A percentile compares a stretch with the other conserved stretches of the same genome.
Evolutionary conservation across 1,139 yeast species (phyloP).

Genomic region (Yamadazyma kanchanaburiensis): DNA sequence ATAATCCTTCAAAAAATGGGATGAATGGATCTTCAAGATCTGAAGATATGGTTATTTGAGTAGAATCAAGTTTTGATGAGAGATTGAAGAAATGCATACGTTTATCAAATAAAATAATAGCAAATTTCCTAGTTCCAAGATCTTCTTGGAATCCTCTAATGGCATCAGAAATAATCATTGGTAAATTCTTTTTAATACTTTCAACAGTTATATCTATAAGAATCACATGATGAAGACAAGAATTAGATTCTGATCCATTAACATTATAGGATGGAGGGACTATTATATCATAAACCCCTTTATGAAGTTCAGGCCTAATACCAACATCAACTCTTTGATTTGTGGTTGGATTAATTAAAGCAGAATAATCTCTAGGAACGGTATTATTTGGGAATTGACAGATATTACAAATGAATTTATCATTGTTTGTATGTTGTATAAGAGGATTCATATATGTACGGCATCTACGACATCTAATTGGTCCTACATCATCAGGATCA

Average conservation of each 20-base stretch:
- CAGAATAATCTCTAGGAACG: conserved; percentile 64
- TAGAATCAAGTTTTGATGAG: conserved; percentile 48
- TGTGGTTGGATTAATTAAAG: conserved; percentile 51
- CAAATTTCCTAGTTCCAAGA: conserved; percentile 38
- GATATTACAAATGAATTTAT: conserved; percentile 76
- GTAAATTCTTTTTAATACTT: conserved; percentile 60
- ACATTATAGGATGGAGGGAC: conserved; percentile 75
- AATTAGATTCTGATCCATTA: conserved; percentile 27
- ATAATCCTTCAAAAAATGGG: conserved; percentile 76
- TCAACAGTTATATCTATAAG: conserved; percentile 71
- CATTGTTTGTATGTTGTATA: conserved; percentile 66
- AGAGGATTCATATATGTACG: conserved; percentile 86
- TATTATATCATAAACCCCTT: conserved; percentile 81
- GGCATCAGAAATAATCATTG: conserved; percentile 69
- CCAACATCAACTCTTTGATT: conserved; percentile 63
- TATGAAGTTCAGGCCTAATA: conserved; percentile 70
- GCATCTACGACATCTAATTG: conserved; percentile 89
- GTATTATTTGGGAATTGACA: conserved; percentile 73
- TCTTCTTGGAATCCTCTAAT: conserved; percentile 47
- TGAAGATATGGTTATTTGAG: conserved; percentile 64
- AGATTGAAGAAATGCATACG: conserved; percentile 74
- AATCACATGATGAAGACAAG: conserved; percentile 67
- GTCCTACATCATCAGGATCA: conserved; percentile 47
- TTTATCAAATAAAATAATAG: conserved; percentile 76
- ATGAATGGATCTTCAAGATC: conserved; percentile 81